Evolutionary conservation across 495 filamentous ascomycete genomes (phyloP), one percentile per base, ranked within the genome.

Genomic region (Bathelium albidoporum): DNA sequence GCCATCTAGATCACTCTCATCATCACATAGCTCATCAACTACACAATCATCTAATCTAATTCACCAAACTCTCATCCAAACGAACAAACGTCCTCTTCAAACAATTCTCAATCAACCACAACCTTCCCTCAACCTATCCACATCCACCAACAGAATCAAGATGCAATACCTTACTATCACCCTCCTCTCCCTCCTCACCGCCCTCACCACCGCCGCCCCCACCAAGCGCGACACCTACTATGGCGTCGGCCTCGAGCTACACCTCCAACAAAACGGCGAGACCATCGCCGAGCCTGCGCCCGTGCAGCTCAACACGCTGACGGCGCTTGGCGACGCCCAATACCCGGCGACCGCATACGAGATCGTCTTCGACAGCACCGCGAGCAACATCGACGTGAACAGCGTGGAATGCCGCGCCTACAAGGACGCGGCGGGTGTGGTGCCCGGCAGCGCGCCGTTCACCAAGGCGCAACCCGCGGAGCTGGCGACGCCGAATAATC

Each of bases 321-420:
- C 49, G 20, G 5, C 2, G 7, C 20, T 55, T 18, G 43, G 43
- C 10, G 43, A 49, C 43, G 43, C 43, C 3, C 43, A 49, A 24
- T 7, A 55, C 22, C n/a, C n/a, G 5, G 29, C 49, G 7, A 26
- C 49, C 16, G 49, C 49, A 10, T 55, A 55, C 49, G 49, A 55
- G 49, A 55, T 55, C 16, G 24, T 55, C 49, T 55, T 55, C 49
- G 49, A 55, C 22, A 24, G 49, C 49, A 55, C 20, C n/a, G 52
- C 61, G 3, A 5, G 18, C 26, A 63, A 63, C 26, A 28, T 63
- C 4, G 44, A 32, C 22, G n/a, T 63, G 29, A 43, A 59, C 52
- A 36, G n/a, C 10, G 61, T 63, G 53, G 61, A 63, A 22, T 63
- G 61, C 49, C 61, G 52, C 3, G 61, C 61, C 2, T 63, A 58